These are phyloP conservation scores for Wilcoxina mikolae DNA, from an alignment of 495 filamentous ascomycete species.

Conservation along the genomic window DNA sequence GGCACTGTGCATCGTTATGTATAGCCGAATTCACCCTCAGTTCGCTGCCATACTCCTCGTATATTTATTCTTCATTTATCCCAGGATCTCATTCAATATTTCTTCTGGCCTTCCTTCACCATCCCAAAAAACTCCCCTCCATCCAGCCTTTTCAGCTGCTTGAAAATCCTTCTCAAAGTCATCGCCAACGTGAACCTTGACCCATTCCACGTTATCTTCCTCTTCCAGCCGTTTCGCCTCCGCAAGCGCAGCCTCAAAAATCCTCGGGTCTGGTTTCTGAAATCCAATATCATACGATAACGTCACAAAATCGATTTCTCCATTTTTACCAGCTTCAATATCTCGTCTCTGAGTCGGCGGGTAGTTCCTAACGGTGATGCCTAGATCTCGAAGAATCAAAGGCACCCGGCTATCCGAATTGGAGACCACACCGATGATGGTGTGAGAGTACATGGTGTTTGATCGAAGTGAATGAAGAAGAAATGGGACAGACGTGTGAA, in stretches of 20 bases:
- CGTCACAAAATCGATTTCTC: slow-evolving; percentile 50
- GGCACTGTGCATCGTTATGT: no score
- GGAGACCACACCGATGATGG: slow-evolving; percentile 52
- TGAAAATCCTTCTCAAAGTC: slow-evolving; percentile 47
- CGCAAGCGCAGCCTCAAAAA: slow-evolving; percentile 48
- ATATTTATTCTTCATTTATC: no score
- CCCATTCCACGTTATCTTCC: slow-evolving; percentile 3
- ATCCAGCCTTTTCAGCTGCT: slow-evolving; percentile 47
- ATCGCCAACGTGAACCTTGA: slow-evolving; percentile 52
- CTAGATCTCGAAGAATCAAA: slow-evolving; percentile 45
- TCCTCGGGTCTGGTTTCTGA: slow-evolving; percentile 48
- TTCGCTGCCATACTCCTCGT: no score
- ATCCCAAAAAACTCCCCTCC: slow-evolving; percentile 43
- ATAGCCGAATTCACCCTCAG: no score
- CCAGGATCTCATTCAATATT: background rate
- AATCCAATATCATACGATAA: slow-evolving; percentile 60
- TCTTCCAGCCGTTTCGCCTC: slow-evolving; percentile 25
- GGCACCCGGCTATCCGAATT: slow-evolving; percentile 66
- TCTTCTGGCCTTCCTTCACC: background rate
- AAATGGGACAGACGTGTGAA: slow-evolving; percentile 40
- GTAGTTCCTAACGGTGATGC: slow-evolving; percentile 38
- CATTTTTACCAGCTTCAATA: background rate
- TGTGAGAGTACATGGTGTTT: slow-evolving; percentile 29
- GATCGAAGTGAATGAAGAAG: slow-evolving; percentile 39
- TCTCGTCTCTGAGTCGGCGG: background rate